Evolutionary conservation across 2,329 filamentous ascomycete species (phyloP).

Genomic region (Diaporthe sp.): DNA sequence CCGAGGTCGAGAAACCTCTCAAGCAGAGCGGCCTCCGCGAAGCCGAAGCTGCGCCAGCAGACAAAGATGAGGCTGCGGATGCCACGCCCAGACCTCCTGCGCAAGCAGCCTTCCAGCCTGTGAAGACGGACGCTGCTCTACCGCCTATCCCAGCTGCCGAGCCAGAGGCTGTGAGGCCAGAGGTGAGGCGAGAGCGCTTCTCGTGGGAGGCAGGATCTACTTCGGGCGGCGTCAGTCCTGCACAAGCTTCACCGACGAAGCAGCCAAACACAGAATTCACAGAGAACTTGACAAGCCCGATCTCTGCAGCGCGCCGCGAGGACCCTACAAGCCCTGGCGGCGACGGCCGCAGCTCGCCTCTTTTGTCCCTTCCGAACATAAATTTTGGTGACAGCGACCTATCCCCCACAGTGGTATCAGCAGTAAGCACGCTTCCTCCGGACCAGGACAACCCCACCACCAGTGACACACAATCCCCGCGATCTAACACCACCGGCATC

Average conservation of each 20-base stretch:
- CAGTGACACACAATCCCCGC: conserved; percentile 55
- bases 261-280: conserved; percentile 1
- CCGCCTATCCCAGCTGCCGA: conserved; percentile 10
- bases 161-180: conserved; percentile 18
- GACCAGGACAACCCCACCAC: conserved; percentile 30
- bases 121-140: background rate
- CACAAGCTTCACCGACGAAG: background rate
- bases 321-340: conserved; percentile 24
- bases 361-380: conserved; percentile 25
- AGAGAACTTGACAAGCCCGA: background rate
- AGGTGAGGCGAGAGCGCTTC: conserved; percentile 45
- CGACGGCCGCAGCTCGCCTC: conserved; percentile 26
- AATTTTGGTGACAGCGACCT: conserved; percentile 22
- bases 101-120: background rate
- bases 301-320: background rate
- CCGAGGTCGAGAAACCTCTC: conserved; percentile 1
- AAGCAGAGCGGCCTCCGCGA: background rate
- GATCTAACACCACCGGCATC: conserved; percentile 50
- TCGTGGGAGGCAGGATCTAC: conserved; percentile 53
- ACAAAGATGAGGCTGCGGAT: background rate
- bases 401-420: background rate
- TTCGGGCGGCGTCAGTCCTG: conserved; percentile 38
- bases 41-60: background rate
- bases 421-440: background rate
- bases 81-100: background rate